A percentile compares a stretch with the other conserved stretches of the same genome.
phyloP scores from a whole-genome alignment of 371 early-diverging fungal genomes.

The Apophysomyces ossiformis region DNA sequence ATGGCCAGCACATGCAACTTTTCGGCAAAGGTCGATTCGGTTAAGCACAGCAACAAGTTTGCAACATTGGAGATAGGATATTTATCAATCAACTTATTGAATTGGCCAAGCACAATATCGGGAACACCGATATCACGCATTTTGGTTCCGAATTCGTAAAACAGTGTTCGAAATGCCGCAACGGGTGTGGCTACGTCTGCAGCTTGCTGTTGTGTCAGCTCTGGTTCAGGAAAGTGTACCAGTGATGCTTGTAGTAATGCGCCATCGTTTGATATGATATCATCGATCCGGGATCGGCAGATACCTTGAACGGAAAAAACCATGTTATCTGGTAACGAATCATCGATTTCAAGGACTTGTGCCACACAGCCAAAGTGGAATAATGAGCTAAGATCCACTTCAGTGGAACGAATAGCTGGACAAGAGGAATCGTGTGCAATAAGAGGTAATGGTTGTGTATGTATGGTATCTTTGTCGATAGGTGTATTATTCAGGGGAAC shows the following conservation, averaged over 20 bases:
- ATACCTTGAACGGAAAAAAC: slow-evolving; percentile 38
- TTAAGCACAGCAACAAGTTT: slow-evolving; percentile 68
- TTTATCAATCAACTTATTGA: slow-evolving; percentile 53
- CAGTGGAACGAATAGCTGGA: neutral
- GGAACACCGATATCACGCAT: slow-evolving; percentile 71
- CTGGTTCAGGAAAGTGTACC: slow-evolving; percentile 18
- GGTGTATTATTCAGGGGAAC: slow-evolving; percentile 22
- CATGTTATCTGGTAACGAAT: slow-evolving; percentile 23
- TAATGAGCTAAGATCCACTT: slow-evolving; percentile 17
- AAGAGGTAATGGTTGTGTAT: neutral
- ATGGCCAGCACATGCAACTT: slow-evolving; percentile 66
- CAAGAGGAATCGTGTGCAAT: neutral
- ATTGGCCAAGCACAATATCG: slow-evolving; percentile 59
- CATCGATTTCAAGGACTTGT: slow-evolving; percentile 28
- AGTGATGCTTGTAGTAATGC: slow-evolving; percentile 20
- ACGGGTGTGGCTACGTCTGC: neutral
- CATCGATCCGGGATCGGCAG: slow-evolving; percentile 34
- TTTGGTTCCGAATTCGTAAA: slow-evolving; percentile 54
- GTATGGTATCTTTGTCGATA: neutral
- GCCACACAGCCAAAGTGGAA: slow-evolving; percentile 38
- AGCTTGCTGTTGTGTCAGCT: neutral
- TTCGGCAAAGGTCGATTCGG: slow-evolving; percentile 69
- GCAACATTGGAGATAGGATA: slow-evolving; percentile 51
- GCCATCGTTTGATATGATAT: slow-evolving; percentile 26
- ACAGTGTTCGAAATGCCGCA: slow-evolving; percentile 49